Percentiles rank a stretch among this genome's conserved stretches.
Evolutionary conservation across 2,329 filamentous ascomycete species (phyloP).

Genomic region (Microdochium paspali): DNA sequence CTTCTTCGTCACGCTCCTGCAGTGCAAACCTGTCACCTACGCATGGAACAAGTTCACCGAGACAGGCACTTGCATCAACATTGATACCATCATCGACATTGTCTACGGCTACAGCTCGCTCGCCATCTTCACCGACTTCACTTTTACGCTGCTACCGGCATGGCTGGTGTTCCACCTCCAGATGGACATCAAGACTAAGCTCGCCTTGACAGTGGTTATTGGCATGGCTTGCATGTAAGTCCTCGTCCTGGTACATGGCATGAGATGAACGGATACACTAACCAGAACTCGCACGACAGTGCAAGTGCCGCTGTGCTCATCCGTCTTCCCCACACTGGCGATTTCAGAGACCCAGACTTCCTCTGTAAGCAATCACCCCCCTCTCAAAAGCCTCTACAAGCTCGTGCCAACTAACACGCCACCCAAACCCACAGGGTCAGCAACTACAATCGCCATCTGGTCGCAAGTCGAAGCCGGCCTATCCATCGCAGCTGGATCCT

Average conservation of each 20-base stretch:
- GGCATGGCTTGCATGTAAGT: constrained; percentile 40
- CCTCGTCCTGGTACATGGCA: too few relatives aligned
- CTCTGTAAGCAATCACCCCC: constrained; percentile 12
- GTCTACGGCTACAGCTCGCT: constrained; percentile 31
- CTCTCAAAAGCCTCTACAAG: neutral
- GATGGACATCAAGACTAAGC: constrained; percentile 35
- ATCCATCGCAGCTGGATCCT: constrained; percentile 23
- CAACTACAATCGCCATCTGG: constrained; percentile 19
- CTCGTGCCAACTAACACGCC: neutral
- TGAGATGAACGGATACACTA: too few relatives aligned
- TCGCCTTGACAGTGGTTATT: constrained; percentile 34
- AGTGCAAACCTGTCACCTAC: constrained; percentile 36
- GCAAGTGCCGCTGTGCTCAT: constrained; percentile 25
- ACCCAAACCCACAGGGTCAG: constrained; percentile 1
- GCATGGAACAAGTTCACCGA: constrained; percentile 35
- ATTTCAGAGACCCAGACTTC: constrained; percentile 14
- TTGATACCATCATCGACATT: constrained; percentile 26
- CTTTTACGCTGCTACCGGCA: constrained; percentile 38
- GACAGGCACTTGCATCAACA: constrained; percentile 28
- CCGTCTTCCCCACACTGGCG: constrained; percentile 21
- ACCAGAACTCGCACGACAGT: constrained; percentile 1
- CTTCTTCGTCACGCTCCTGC: constrained; percentile 38
- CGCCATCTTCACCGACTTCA: constrained; percentile 34
- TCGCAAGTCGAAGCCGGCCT: constrained; percentile 21
- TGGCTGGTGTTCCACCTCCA: constrained; percentile 40